These are phyloP conservation scores for Phytopythium boreale DNA, from an alignment of 352 stramenopile species.

Conservation along the genomic window DNA sequence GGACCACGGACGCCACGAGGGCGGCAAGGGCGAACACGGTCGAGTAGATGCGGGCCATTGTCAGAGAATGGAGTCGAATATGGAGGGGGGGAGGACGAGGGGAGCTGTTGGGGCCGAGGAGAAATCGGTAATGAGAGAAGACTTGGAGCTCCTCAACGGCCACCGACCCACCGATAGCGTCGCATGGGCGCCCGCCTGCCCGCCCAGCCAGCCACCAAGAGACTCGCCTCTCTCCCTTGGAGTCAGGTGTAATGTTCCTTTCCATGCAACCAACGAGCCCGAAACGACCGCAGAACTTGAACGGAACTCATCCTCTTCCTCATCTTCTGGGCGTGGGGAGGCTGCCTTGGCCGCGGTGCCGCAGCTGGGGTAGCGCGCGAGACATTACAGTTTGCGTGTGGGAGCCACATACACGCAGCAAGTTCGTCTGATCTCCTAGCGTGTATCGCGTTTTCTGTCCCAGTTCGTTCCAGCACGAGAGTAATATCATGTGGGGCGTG, in stretches of 20 bases:
- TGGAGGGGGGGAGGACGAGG: background rate
- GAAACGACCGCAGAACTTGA: background rate
- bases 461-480: no score
- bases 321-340: background rate
- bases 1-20: background rate
- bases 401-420: no score
- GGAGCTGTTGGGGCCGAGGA: background rate
- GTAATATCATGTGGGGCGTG: background rate
- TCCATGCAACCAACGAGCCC: background rate
- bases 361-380: no score
- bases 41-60: conserved; percentile 7
- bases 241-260: background rate
- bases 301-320: background rate
- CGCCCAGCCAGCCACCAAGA: background rate
- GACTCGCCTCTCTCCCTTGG: background rate
- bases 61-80: background rate
- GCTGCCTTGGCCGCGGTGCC: background rate
- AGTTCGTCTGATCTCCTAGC: no score
- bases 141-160: background rate
- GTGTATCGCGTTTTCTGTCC: no score
- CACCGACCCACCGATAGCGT: background rate
- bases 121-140: background rate
- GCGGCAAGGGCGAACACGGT: background rate
- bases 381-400: no score
- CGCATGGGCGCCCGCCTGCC: no score